Evolutionary conservation across 2,329 filamentous ascomycete genomes (phyloP).

Genomic region (Triangularia verruculosa): DNA sequence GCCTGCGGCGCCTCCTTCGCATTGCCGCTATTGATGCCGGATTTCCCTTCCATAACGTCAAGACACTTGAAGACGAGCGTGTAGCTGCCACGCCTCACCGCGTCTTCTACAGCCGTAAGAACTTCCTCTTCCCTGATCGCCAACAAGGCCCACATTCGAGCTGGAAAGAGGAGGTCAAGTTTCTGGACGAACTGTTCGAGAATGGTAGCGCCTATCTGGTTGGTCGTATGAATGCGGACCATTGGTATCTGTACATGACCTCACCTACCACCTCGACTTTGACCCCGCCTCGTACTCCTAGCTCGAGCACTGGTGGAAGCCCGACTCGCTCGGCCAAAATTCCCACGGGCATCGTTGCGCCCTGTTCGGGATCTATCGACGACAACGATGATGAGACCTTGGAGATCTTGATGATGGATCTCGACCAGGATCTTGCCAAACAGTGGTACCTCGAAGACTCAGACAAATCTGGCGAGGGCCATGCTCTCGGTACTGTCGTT

Average conservation of each 20-base stretch:
- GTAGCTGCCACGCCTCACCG: conserved; percentile 86
- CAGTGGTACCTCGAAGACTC: conserved; percentile 70
- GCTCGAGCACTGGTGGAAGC: conserved; percentile 36
- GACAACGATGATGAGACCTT: conserved; percentile 70
- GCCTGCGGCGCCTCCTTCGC: conserved; percentile 85
- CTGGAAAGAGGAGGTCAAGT: conserved; percentile 95
- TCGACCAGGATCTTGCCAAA: conserved; percentile 66
- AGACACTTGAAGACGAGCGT: conserved; percentile 62
- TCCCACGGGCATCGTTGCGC: conserved; percentile 46
- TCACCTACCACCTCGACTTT: conserved; percentile 69
- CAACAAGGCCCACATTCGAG: conserved; percentile 93
- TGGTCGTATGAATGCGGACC: conserved; percentile 99
- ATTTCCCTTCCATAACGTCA: conserved; percentile 77
- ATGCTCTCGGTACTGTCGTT: conserved; percentile 87
- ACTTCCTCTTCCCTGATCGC: conserved; percentile 92
- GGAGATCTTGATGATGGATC: conserved; percentile 70
- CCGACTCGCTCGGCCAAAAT: conserved; percentile 53
- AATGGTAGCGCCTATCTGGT: conserved; percentile 98
- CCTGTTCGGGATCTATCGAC: conserved; percentile 42
- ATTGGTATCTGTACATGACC: conserved; percentile 98
- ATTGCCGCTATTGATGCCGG: conserved; percentile 85
- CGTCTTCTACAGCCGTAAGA: conserved; percentile 98
- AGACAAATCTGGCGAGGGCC: conserved; percentile 90
- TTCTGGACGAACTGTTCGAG: conserved; percentile 85
- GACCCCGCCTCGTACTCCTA: conserved; percentile 78